phyloP scores from a whole-genome alignment of 495 filamentous ascomycete genomes.

The Aspergillus baeticus region DNA sequence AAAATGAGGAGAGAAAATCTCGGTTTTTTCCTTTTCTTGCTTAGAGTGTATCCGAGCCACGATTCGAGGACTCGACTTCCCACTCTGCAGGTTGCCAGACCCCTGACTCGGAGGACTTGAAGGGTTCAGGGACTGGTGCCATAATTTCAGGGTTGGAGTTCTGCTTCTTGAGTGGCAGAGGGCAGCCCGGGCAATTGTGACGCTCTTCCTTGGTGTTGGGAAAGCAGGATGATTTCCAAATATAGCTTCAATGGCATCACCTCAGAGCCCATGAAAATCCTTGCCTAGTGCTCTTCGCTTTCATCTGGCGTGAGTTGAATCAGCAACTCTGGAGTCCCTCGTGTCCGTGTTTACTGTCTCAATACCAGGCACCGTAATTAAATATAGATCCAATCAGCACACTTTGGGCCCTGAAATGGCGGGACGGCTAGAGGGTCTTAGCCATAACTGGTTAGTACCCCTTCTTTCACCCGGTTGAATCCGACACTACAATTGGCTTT shows the following conservation, averaged over 20 bases:
- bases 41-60: slow-evolving; percentile 3
- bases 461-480: not conserved
- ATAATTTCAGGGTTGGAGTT: no score
- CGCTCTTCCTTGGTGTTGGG: no score
- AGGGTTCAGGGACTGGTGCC: not conserved
- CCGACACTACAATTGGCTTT: slow-evolving; percentile 14
- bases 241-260: not conserved
- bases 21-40: not conserved
- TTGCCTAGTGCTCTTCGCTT: not conserved
- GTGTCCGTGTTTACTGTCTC: slow-evolving; percentile 13
- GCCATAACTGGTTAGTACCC: slow-evolving; percentile 3
- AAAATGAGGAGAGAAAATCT: not conserved
- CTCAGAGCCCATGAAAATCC: not conserved
- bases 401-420: not conserved
- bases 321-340: not conserved
- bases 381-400: slow-evolving; percentile 4
- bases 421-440: not conserved
- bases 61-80: not conserved
- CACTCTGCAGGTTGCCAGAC: no score
- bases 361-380: slow-evolving; percentile 25
- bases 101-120: no score
- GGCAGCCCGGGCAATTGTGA: no score
- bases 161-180: no score
- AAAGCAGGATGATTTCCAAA: not conserved
- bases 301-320: not conserved